Evolutionary conservation across 1,284 basidiomycete genomes (phyloP).

Genomic region (Psilocybe mexicana): DNA sequence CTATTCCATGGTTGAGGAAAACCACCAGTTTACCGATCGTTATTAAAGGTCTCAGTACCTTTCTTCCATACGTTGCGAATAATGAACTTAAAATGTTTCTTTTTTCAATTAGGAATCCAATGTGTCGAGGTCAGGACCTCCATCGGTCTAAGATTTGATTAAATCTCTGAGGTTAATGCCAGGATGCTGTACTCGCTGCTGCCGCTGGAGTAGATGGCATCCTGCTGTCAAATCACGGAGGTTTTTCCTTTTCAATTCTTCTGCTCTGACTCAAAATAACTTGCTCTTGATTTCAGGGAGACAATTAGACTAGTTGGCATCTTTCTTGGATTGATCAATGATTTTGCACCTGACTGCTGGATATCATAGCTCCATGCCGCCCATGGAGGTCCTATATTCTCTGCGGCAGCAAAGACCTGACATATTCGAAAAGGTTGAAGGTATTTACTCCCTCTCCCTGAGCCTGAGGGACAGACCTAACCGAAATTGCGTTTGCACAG

Average conservation of each 20-base stretch:
- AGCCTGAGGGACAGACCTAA: background rate
- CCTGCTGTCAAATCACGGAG: slow-evolving; percentile 90
- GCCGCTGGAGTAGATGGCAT: slow-evolving; percentile 87
- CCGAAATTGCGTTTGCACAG: slow-evolving; percentile 32
- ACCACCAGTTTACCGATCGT: slow-evolving; percentile 81
- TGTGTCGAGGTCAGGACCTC: slow-evolving; percentile 62
- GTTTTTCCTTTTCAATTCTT: slow-evolving; percentile 38
- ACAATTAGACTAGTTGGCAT: slow-evolving; percentile 75
- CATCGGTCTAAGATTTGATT: background rate
- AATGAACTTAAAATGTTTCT: background rate
- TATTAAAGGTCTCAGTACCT: slow-evolving; percentile 63
- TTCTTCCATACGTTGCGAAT: background rate
- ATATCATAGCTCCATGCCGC: slow-evolving; percentile 57
- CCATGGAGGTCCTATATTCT: slow-evolving; percentile 75
- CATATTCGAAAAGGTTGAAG: slow-evolving; percentile 73
- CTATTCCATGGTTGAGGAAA: slow-evolving; percentile 77
- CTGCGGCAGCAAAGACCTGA: slow-evolving; percentile 74
- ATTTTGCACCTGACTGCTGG: background rate
- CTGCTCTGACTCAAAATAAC: slow-evolving; percentile 6
- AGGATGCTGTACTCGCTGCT: slow-evolving; percentile 87
- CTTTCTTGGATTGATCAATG: background rate
- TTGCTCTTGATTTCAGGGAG: slow-evolving; percentile 50
- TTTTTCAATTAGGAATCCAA: slow-evolving; percentile 54
- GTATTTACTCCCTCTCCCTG: slow-evolving; percentile 30
- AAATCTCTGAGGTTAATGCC: background rate